Base-by-base conservation (phyloP, 768 basidiomycete genomes). In the Strobilomyces dryophilus region DNA sequence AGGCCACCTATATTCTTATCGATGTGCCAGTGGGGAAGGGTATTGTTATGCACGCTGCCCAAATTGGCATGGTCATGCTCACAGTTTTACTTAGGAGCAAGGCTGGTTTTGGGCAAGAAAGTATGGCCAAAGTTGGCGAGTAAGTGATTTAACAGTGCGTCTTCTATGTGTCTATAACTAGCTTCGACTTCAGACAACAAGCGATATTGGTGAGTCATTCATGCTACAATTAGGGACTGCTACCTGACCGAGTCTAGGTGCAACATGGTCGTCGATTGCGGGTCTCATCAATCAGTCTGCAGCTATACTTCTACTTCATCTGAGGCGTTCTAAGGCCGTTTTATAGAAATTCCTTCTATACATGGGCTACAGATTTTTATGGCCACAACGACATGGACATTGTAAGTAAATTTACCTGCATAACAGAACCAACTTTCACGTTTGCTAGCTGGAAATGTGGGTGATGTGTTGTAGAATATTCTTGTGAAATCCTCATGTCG, bases 381-480 rank as follows among this genome's bases (percentile, higher is more conserved):
- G 84, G 83, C 14, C 79, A 79, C 53, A 84, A 84, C 53, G 85
- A 87, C 62, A 71, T 87, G 71, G 84, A 87, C 65, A 84, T 87
- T 48, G 84, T 84, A 24, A 56, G 68, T 64, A 4, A 20, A 37
- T 17, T 6, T 17, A 55, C 21, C 71, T 57, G 5, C 27, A 8
- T 31, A 3, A 18, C 8, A 47, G 18, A 37, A 24, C 44, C 15
- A 4, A 26, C 21, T 31, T 43, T 54, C 51, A 60, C 29, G 31
- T 27, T 42, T 49, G 12, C 4, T 60, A 82, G 82, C 71, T 83
- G 51, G 80, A 83, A 76, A 63, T 84, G 81, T 82, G 64, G 54
- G 74, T 65, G 20, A 43, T 6, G 18, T 21, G 9, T 35, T n/a
- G 11, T 43, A 15, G 17, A 20, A n/a, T 26, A 24, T 24, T 24